Conservation (phyloP, 2,329 filamentous ascomycete genomes). For the Aspergillus oerlinghausenensis region DNA sequence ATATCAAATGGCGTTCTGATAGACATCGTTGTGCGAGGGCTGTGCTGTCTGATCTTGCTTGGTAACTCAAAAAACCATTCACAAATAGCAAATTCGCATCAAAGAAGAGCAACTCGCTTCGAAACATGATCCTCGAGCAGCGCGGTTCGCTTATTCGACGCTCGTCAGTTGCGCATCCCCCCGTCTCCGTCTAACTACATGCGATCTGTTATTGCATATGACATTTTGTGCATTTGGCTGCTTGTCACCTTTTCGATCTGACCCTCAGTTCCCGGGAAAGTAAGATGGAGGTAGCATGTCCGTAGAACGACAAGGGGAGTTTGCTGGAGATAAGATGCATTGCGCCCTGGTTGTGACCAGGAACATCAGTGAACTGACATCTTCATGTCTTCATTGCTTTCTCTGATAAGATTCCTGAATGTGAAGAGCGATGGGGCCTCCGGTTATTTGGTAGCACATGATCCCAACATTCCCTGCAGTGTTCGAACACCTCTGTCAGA, state of each 20-base stretch:
- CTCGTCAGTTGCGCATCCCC: too few relatives aligned
- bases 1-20: conserved; percentile 12
- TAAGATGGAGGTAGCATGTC: background rate
- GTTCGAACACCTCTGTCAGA: background rate
- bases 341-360: background rate
- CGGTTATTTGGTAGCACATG: background rate
- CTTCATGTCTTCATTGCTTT: background rate
- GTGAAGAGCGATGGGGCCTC: background rate
- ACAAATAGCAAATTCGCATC: background rate
- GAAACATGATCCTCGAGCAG: too few relatives aligned
- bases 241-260: background rate
- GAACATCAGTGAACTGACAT: too few relatives aligned
- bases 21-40: conserved; percentile 7
- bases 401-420: background rate
- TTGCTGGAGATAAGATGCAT: background rate
- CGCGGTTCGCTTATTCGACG: background rate
- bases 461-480: too few relatives aligned
- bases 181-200: background rate
- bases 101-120: background rate
- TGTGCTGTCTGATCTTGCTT: background rate
- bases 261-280: background rate
- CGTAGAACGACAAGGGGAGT: background rate
- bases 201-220: background rate
- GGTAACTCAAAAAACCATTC: background rate
- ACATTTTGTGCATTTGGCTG: background rate